These are phyloP conservation scores for Keithomyces neogunnii DNA, from an alignment of 2,329 filamentous ascomycete genomes.

Conservation along the genomic window DNA sequence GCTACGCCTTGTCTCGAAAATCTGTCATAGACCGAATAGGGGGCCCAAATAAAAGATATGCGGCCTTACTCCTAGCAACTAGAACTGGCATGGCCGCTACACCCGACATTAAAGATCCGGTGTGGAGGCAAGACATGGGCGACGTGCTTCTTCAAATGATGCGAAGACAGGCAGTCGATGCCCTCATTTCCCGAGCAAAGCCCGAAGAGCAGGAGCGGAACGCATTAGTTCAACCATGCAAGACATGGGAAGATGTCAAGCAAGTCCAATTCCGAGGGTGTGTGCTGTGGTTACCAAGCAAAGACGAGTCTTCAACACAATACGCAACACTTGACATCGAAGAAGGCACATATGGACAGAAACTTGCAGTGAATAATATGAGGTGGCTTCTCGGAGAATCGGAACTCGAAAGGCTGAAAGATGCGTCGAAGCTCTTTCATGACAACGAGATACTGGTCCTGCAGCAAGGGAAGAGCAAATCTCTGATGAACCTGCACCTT, in stretches of 20 bases:
- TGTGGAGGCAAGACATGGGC: constrained; percentile 46
- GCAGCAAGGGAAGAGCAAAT: constrained; percentile 24
- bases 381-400: constrained; percentile 39
- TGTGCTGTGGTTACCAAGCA: constrained; percentile 32
- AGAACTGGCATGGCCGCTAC: constrained; percentile 20
- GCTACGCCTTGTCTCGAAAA: constrained; percentile 22
- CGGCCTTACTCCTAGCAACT: constrained; percentile 9
- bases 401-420: constrained; percentile 30
- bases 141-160: constrained; percentile 41
- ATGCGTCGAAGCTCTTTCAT: constrained; percentile 23
- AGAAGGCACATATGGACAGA: constrained; percentile 21
- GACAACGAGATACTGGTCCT: constrained; percentile 35
- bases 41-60: constrained; percentile 9
- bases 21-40: constrained; percentile 18
- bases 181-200: constrained; percentile 26
- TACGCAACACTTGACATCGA: constrained; percentile 38
- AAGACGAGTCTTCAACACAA: constrained; percentile 17
- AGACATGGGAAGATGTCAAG: constrained; percentile 35
- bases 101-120: constrained; percentile 5
- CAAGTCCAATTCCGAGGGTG: constrained; percentile 32
- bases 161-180: constrained; percentile 36
- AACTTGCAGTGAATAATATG: constrained; percentile 46
- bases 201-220: constrained; percentile 11
- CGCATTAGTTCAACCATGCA: constrained; percentile 32
- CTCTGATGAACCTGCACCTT: constrained; percentile 36